These are phyloP conservation scores for Sarocladium strictum DNA, from an alignment of 2,329 filamentous ascomycete genomes.

Conservation along the genomic window DNA sequence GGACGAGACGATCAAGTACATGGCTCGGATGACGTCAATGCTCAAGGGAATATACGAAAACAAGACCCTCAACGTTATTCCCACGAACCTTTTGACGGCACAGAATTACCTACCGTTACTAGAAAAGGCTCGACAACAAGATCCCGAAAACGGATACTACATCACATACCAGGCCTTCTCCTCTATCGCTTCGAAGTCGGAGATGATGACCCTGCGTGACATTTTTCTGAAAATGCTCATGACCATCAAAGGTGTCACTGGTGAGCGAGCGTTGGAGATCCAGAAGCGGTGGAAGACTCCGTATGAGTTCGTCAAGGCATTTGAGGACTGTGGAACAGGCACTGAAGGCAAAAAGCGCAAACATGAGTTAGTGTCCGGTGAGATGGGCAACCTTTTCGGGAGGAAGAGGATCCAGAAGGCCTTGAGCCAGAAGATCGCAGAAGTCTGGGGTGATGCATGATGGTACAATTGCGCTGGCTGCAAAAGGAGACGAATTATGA, in stretches of 20 bases:
- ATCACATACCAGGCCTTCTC: slow-evolving; percentile 68
- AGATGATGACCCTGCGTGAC: slow-evolving; percentile 66
- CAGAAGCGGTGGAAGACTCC: slow-evolving; percentile 75
- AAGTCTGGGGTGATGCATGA: slow-evolving; percentile 60
- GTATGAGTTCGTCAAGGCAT: slow-evolving; percentile 64
- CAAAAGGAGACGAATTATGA: not conserved
- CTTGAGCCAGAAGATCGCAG: slow-evolving; percentile 63
- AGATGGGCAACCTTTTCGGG: slow-evolving; percentile 54
- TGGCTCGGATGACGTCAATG: slow-evolving; percentile 64
- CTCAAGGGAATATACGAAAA: slow-evolving; percentile 60
- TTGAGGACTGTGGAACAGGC: slow-evolving; percentile 45
- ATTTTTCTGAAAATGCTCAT: slow-evolving; percentile 81
- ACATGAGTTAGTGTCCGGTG: slow-evolving; percentile 51
- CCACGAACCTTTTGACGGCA: slow-evolving; percentile 55
- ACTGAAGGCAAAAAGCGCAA: slow-evolving; percentile 49
- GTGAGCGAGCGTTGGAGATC: slow-evolving; percentile 74
- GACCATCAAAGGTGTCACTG: slow-evolving; percentile 69
- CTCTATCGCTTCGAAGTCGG: slow-evolving; percentile 68
- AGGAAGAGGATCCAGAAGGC: slow-evolving; percentile 62
- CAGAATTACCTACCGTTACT: slow-evolving; percentile 62
- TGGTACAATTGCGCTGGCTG: slow-evolving; percentile 4
- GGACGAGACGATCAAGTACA: slow-evolving; percentile 72
- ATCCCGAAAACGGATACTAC: slow-evolving; percentile 47
- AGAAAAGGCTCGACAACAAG: slow-evolving; percentile 46
- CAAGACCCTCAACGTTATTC: slow-evolving; percentile 56